Base-by-base conservation (phyloP, 352 stramenopile genomes). In the Phytophthora hibernalis region DNA sequence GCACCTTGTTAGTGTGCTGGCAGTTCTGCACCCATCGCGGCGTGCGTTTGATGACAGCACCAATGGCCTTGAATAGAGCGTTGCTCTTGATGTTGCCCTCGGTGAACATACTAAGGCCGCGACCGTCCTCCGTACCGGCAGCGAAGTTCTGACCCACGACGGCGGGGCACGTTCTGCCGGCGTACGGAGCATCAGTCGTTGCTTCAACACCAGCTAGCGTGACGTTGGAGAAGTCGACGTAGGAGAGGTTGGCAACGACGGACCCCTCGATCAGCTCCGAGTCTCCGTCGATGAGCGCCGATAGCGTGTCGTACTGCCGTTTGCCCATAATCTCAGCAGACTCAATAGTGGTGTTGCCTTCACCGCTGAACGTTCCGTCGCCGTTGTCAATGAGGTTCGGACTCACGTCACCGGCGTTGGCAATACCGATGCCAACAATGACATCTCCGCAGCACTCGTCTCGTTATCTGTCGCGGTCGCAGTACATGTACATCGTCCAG, bases 391-490 rank as follows among this genome's bases (percentile, higher is more conserved):
- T 60, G 10, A 59, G 40, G 52, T 85, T 85, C 11, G 77, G 77
- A 56, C 74, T 83, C 68, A 85, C 75, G 30, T 85, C 77, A 11
- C 37, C 77, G 11, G 77, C 75, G 42, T 85, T 85, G 10, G 77
- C 66, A 48, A 83, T 85, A 1, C 74, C 77, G 16, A 85, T 76
- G 3, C 49, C 77, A 0, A 73, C 72, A 9, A 85, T 37, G 2
- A 76, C 61, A 20, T 61, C 55, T n/a, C n/a, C n/a, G n/a, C n/a
- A n/a, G n/a, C n/a, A n/a, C n/a, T n/a, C n/a, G n/a, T n/a, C n/a
- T n/a, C n/a, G n/a, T n/a, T n/a, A n/a, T n/a, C n/a, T n/a, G n/a
- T n/a, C n/a, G n/a, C n/a, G n/a, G n/a, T n/a, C n/a, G n/a, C n/a
- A n/a, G n/a, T n/a, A n/a, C n/a, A n/a, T n/a, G n/a, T n/a, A 76